Evolutionary conservation across 192 early-diverging fungal genomes (phyloP), one percentile per base, ranked within the genome.

Genomic region (Nowakowskiella sp.): DNA sequence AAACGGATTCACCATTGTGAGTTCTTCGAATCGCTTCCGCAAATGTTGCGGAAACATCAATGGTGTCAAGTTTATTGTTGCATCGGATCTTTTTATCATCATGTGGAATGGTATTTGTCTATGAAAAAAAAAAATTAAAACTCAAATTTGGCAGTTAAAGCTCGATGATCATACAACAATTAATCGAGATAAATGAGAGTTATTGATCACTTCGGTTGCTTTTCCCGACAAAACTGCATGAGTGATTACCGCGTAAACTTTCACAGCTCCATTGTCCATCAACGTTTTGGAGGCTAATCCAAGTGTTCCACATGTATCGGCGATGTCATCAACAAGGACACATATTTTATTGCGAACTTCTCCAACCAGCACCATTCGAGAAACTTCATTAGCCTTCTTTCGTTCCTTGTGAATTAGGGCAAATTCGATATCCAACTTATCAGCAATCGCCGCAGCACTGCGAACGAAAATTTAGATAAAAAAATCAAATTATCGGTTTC

Each of bases 361-460:
- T 57, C 94, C 94, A 16, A 98, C 92, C 26, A 98, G 74, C 19
- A 93, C 87, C 90, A 98, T 90, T 29, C 87, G 49, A 6, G 76
- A 70, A 4, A 65, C 66, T 48, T 70, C 57, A 33, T 62, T 69
- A 48, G 69, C 91, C 85, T 46, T 89, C 86, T 79, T 85, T 44
- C 90, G 80, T 77, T 98, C 94, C 74, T 98, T 98, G 78, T 98
- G 94, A 65, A 98, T 92, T 55, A 98, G 68, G 4, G 94, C 94
- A 80, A 98, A 96, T 49, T 93, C 91, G 60, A 98, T 80, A 53
- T 83, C 78, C 10, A 98, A 77, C 60, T 84, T 86, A 68, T 94
- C 92, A 43, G 90, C 91, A 62, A 98, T 90, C 31, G 85, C 72
- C 1, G 94, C 91, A 3, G 77, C 80, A 61, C 78, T 81, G 50